Conservation (phyloP, 495 filamentous ascomycete genomes). For the Aspergillus asperescens region DNA sequence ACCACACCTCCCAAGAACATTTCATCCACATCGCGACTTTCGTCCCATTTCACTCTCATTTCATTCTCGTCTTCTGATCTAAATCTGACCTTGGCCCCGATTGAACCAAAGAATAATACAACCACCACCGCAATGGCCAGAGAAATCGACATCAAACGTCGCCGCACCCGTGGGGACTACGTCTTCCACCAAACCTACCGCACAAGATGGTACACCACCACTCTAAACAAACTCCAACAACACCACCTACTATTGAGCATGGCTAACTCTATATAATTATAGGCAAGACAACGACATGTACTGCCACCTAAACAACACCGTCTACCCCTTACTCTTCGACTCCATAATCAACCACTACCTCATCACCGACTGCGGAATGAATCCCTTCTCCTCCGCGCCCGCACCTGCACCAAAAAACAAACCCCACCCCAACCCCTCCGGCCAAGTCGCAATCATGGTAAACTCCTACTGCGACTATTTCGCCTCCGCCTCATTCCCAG, state of each 20-base stretch:
- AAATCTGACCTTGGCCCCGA: too few species aligned
- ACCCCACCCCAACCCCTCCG: neutral
- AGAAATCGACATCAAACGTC: constrained; percentile 53
- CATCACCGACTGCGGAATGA: constrained; percentile 68
- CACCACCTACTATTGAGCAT: too few species aligned
- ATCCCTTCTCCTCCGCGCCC: constrained; percentile 50
- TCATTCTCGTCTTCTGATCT: too few species aligned
- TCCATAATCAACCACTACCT: constrained; percentile 88
- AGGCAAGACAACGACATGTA: constrained; percentile 98
- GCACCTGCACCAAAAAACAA: neutral
- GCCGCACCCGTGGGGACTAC: constrained; percentile 64
- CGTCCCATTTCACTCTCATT: neutral
- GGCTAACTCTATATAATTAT: constrained; percentile 1
- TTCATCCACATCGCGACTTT: too few species aligned
- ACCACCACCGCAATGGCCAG: constrained; percentile 25
- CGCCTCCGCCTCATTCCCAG: constrained; percentile 75
- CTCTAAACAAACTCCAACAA: neutral
- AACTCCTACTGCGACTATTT: constrained; percentile 82
- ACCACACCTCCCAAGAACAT: too few species aligned
- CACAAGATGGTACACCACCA: constrained; percentile 68
- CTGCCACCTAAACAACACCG: constrained; percentile 75
- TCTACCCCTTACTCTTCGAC: constrained; percentile 80
- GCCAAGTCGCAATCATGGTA: constrained; percentile 75
- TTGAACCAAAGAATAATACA: too few species aligned
- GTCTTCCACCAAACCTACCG: constrained; percentile 74